Evolutionary conservation across 257 asterid genomes (phyloP).

Genomic region (Capsicum pubescens): DNA sequence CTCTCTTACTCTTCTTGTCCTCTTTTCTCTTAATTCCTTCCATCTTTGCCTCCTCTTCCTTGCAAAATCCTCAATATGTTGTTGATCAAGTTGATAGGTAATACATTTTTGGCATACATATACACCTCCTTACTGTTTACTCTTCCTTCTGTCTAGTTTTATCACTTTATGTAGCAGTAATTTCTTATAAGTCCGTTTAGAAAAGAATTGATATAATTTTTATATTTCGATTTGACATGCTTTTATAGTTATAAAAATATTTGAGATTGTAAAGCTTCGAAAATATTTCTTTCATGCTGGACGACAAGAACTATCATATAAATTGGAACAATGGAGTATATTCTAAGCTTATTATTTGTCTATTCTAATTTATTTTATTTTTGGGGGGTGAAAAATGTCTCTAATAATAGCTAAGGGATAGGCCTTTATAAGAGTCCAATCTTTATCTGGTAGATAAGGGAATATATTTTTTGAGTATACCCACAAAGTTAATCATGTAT

Average conservation of each 20-base stretch:
- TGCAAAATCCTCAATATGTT: conserved; percentile 51
- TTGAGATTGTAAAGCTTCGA: too few relatives aligned
- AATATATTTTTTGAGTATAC: neutral
- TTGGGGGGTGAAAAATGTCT: too few relatives aligned
- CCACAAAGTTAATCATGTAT: too few relatives aligned
- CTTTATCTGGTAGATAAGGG: neutral
- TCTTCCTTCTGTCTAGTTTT: neutral
- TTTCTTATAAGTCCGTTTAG: neutral
- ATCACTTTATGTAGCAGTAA: neutral
- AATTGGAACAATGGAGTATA: neutral
- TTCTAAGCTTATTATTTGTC: neutral
- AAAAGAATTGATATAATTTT: neutral
- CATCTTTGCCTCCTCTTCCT: conserved; percentile 48
- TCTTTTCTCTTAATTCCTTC: conserved; percentile 35
- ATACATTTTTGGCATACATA: conserved; percentile 2
- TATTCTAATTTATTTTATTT: too few relatives aligned
- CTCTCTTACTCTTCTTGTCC: conserved; percentile 33
- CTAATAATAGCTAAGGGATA: too few relatives aligned
- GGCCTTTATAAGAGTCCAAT: neutral
- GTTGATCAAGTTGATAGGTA: conserved; percentile 62
- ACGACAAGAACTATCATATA: neutral
- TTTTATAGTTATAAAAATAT: neutral
- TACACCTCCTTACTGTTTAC: neutral
- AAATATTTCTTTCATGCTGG: too few relatives aligned
- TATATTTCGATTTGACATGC: neutral